phyloP scores from a whole-genome alignment of 257 asterid species.

The Voacanga thouarsii region DNA sequence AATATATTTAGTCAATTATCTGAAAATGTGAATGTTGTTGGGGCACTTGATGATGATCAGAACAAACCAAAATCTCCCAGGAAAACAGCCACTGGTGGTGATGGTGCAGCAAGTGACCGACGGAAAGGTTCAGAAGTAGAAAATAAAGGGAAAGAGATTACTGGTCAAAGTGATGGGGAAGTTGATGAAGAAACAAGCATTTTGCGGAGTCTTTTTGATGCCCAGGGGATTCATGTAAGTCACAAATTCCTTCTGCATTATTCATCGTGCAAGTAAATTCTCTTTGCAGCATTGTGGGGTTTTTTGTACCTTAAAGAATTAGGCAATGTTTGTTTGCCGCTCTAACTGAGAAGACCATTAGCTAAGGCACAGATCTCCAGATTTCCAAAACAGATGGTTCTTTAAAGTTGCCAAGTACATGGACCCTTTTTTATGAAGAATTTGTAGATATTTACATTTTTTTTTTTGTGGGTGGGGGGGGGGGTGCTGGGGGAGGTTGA shows the following conservation, averaged over 20 bases:
- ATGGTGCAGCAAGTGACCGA: constrained; percentile 29
- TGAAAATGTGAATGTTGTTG: constrained; percentile 63
- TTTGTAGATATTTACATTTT: not conserved
- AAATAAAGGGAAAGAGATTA: constrained; percentile 31
- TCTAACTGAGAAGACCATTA: not conserved
- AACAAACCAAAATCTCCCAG: constrained; percentile 24
- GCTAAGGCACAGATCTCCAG: not conserved
- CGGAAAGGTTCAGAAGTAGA: constrained; percentile 30
- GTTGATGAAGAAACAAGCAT: constrained; percentile 71
- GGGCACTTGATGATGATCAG: constrained; percentile 40
- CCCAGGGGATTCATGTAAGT: constrained; percentile 92
- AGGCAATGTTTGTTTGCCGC: not conserved
- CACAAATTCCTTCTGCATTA: constrained; percentile 11
- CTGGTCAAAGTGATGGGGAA: constrained; percentile 31
- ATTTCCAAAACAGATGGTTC: no score
- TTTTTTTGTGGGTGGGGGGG: no score
- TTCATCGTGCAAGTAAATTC: not conserved
- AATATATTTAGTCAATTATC: constrained; percentile 74
- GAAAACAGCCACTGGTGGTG: constrained; percentile 24
- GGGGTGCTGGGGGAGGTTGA: no score
- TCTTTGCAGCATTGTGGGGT: not conserved
- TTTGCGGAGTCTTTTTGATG: constrained; percentile 73
- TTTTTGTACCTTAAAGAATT: not conserved
- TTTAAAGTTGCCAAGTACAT: not conserved
- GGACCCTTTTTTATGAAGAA: not conserved